A percentile compares a stretch with the other conserved stretches of the same genome.
phyloP scores from a whole-genome alignment of 2,329 filamentous ascomycete genomes.

The Hypoxylon sp. region DNA sequence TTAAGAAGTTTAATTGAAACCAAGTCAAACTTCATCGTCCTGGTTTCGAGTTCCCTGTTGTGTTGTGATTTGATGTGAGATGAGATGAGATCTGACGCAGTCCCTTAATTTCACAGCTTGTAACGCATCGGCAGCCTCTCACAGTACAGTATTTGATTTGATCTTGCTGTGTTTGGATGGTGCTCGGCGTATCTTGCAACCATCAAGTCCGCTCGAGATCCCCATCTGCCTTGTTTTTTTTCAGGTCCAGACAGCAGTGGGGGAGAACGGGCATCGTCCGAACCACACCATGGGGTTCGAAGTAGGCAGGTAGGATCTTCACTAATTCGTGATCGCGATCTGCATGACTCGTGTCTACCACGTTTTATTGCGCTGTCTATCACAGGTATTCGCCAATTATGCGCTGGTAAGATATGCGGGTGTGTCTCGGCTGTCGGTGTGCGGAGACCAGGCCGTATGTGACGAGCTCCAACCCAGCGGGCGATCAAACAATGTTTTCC shows the following conservation, averaged over 20 bases:
- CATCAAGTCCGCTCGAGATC: too few relatives aligned
- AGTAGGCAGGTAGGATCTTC: neutral
- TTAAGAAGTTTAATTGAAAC: conserved; percentile 33
- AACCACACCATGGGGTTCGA: too few relatives aligned
- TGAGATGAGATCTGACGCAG: too few relatives aligned
- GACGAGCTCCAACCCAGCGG: conserved; percentile 17
- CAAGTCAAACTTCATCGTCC: conserved; percentile 11
- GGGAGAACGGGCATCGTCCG: too few relatives aligned
- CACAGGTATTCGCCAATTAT: conserved; percentile 9
- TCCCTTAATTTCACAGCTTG: too few relatives aligned
- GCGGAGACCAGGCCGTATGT: neutral
- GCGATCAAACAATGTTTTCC: conserved; percentile 31
- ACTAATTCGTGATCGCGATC: conserved; percentile 18
- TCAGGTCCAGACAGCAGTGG: too few relatives aligned
- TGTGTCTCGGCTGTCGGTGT: neutral
- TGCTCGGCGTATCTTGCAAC: too few relatives aligned
- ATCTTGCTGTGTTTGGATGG: too few relatives aligned
- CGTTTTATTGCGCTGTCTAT: conserved; percentile 18
- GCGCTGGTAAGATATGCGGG: conserved; percentile 15
- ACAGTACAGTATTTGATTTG: too few relatives aligned
- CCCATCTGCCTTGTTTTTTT: too few relatives aligned
- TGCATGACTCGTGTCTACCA: conserved; percentile 23
- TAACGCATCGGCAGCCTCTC: too few relatives aligned
- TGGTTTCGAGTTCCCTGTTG: neutral
- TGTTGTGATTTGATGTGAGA: too few relatives aligned